phyloP scores from a whole-genome alignment of 495 filamentous ascomycete genomes.

The Hypomontagnella submonticulosa region DNA sequence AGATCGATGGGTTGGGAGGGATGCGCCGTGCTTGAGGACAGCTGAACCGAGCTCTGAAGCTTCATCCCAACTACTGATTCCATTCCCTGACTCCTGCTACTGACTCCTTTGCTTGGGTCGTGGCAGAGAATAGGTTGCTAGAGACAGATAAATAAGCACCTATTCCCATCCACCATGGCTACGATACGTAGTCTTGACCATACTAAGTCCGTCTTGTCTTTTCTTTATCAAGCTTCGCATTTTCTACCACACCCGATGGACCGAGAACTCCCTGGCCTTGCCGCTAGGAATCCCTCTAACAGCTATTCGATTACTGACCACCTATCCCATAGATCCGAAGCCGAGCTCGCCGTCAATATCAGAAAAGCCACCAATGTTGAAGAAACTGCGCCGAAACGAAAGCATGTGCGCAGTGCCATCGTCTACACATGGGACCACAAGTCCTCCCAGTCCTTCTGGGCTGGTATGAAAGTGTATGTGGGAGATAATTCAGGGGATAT shows the following conservation, averaged over 20 bases:
- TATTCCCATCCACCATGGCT: slow-evolving; percentile 51
- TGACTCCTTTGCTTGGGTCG: slow-evolving; percentile 4
- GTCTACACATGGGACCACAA: slow-evolving; percentile 99
- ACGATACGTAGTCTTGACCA: slow-evolving; percentile 61
- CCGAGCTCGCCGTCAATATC: slow-evolving; percentile 94
- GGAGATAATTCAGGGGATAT: neutral
- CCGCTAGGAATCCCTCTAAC: neutral
- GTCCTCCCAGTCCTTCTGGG: slow-evolving; percentile 95
- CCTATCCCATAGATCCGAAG: slow-evolving; percentile 76
- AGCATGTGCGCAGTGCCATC: slow-evolving; percentile 98
- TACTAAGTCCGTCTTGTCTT: slow-evolving; percentile 51
- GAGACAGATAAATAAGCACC: slow-evolving; percentile 3
- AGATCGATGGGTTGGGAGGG: slow-evolving; percentile 23
- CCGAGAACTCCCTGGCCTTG: neutral
- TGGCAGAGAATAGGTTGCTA: slow-evolving; percentile 2
- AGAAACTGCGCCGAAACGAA: slow-evolving; percentile 96
- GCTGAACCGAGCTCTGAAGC: slow-evolving; percentile 26
- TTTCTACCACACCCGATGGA: neutral
- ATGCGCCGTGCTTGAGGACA: slow-evolving; percentile 43
- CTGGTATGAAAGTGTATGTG: slow-evolving; percentile 95
- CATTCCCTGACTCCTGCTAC: slow-evolving; percentile 3
- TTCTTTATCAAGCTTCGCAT: neutral
- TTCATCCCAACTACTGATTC: slow-evolving; percentile 38
- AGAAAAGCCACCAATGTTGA: slow-evolving; percentile 95
- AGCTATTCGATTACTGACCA: slow-evolving; percentile 14